These are phyloP conservation scores for Calonectria naviculata DNA, from an alignment of 2,329 filamentous ascomycete species.

Conservation along the genomic window DNA sequence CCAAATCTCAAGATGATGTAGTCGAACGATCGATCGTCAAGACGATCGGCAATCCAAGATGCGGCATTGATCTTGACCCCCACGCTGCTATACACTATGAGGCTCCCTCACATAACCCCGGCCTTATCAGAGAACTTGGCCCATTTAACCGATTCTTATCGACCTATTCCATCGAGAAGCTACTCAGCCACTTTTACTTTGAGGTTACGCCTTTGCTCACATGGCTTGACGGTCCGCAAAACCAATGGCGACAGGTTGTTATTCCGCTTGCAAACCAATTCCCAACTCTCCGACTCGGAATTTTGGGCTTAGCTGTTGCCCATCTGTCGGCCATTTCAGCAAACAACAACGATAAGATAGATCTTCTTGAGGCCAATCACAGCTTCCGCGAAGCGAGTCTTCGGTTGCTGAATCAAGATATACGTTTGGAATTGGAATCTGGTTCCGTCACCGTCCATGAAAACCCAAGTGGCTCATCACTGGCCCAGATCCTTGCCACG, in stretches of 20 bases:
- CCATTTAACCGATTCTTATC: slow-evolving; percentile 2
- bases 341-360: not conserved
- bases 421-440: not conserved
- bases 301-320: slow-evolving; percentile 19
- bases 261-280: slow-evolving; percentile 22
- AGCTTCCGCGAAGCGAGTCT: slow-evolving; percentile 14
- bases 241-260: slow-evolving; percentile 30
- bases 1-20: not conserved
- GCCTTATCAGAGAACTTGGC: not conserved
- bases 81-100: too few species aligned
- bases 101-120: not conserved
- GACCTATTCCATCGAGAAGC: slow-evolving; percentile 19
- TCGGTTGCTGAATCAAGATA: slow-evolving; percentile 12
- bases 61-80: too few species aligned
- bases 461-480: not conserved
- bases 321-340: slow-evolving; percentile 2
- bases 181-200: slow-evolving; percentile 31
- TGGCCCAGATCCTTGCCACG: slow-evolving; percentile 10
- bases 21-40: not conserved
- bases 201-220: slow-evolving; percentile 31
- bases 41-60: too few species aligned
- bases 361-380: slow-evolving; percentile 7
- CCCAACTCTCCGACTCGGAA: slow-evolving; percentile 28
- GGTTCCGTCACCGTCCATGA: not conserved
- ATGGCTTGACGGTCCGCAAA: slow-evolving; percentile 33